Percentiles rank a stretch among this genome's conserved stretches.
Evolutionary conservation across 495 filamentous ascomycete genomes (phyloP).

Genomic region (Niebla homalea): DNA sequence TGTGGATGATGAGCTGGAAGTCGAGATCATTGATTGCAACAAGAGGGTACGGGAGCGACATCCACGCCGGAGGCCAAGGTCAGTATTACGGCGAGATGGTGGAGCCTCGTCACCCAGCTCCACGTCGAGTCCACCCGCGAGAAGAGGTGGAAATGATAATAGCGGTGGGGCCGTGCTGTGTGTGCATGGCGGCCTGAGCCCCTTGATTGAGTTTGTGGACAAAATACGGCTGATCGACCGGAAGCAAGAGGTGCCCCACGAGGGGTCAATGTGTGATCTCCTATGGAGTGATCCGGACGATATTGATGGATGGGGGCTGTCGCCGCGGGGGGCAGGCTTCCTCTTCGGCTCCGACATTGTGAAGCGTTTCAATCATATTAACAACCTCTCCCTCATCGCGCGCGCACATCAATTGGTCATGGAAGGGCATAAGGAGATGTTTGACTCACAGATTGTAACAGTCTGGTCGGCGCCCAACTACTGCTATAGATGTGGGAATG

Average conservation of each 20-base stretch:
- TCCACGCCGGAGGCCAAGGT: constrained; percentile 38
- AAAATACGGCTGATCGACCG: constrained; percentile 91
- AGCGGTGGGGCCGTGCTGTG: constrained; percentile 79
- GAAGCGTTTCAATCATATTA: constrained; percentile 84
- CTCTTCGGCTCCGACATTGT: constrained; percentile 95
- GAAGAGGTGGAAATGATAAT: constrained; percentile 50
- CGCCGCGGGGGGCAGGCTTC: constrained; percentile 88
- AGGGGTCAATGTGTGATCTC: constrained; percentile 97
- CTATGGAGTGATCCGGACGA: constrained; percentile 98
- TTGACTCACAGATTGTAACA: constrained; percentile 85
- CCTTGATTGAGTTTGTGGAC: constrained; percentile 84
- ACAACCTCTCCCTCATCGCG: constrained; percentile 83
- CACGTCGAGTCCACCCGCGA: constrained; percentile 62
- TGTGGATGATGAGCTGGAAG: constrained; percentile 64
- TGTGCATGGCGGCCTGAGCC: constrained; percentile 87
- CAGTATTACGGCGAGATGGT: constrained; percentile 15
- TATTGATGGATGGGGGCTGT: constrained; percentile 94
- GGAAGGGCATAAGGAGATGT: constrained; percentile 99
- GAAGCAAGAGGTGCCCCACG: constrained; percentile 96
- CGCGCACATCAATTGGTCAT: constrained; percentile 96
- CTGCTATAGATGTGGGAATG: constrained; percentile 95
- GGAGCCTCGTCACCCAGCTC: constrained; percentile 50
- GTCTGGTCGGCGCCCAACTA: constrained; percentile 98
- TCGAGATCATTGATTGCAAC: constrained; percentile 70
- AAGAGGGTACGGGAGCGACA: constrained; percentile 41